These are phyloP conservation scores for Colletotrichum eleusines DNA, from an alignment of 2,329 filamentous ascomycete species.

Conservation along the genomic window DNA sequence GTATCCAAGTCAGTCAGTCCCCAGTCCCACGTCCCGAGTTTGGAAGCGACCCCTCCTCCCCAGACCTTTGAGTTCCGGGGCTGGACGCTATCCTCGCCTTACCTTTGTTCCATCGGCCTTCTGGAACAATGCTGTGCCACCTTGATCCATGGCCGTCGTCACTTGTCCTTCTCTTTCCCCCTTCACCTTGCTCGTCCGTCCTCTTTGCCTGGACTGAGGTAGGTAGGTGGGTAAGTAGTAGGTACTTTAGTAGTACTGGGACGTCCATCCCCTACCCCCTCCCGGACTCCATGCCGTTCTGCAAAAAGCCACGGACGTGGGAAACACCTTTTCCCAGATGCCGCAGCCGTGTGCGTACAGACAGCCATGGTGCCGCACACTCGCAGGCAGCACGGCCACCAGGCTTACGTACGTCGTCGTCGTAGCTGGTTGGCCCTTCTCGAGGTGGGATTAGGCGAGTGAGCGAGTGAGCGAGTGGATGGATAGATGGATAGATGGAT, in stretches of 20 bases:
- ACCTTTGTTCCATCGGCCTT: slow-evolving; percentile 37
- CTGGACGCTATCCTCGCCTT: slow-evolving; percentile 6
- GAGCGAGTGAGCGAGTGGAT: too few species aligned
- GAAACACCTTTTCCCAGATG: background rate
- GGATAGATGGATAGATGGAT: too few species aligned
- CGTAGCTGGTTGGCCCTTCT: too few species aligned
- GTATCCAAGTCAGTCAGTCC: background rate
- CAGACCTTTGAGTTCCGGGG: background rate
- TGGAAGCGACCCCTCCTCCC: background rate
- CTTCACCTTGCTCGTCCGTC: background rate
- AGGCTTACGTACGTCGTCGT: too few species aligned
- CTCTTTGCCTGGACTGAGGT: background rate
- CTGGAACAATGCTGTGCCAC: slow-evolving; percentile 37
- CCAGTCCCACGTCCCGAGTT: background rate
- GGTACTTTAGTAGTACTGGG: too few species aligned
- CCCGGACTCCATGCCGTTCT: background rate
- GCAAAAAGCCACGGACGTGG: slow-evolving; percentile 6
- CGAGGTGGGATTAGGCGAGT: background rate
- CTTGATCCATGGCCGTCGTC: background rate
- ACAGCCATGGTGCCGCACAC: too few species aligned
- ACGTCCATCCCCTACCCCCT: background rate
- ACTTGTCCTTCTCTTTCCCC: background rate
- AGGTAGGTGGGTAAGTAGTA: too few species aligned
- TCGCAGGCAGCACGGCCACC: too few species aligned
- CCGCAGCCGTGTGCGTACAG: background rate